These are phyloP conservation scores for Penicillium sp. DNA, from an alignment of 2,329 filamentous ascomycete species.

Conservation along the genomic window DNA sequence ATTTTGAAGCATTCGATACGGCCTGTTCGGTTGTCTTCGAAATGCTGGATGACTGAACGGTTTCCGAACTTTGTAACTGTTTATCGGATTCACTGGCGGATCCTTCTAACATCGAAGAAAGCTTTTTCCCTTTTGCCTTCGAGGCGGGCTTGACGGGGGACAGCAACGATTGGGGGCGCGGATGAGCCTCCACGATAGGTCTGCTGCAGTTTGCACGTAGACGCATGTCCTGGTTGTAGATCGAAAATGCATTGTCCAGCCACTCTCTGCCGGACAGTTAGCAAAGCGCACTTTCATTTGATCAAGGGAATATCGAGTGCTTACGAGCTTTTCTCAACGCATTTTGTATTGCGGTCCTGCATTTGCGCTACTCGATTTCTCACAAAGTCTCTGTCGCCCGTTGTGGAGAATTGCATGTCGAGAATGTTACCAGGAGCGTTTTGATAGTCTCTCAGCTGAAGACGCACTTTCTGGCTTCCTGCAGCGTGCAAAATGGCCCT, in stretches of 20 bases:
- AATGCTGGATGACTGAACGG: neutral
- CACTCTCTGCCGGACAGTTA: conserved; percentile 22
- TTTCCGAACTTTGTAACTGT: neutral
- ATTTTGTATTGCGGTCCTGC: conserved; percentile 8
- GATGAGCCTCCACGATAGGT: conserved; percentile 8
- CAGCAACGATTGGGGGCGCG: conserved; percentile 1
- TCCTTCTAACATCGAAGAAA: conserved; percentile 27
- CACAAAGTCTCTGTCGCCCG: neutral
- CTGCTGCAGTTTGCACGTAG: conserved; percentile 11
- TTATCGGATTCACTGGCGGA: conserved; percentile 10
- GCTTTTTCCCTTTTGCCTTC: conserved; percentile 21
- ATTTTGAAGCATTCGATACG: neutral
- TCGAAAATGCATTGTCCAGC: conserved; percentile 30
- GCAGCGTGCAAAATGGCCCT: conserved; percentile 10
- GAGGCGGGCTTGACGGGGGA: conserved; percentile 4
- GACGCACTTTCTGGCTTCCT: conserved; percentile 18
- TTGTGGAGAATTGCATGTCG: conserved; percentile 26
- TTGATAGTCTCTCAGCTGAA: conserved; percentile 20
- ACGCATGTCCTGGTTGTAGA: conserved; percentile 6
- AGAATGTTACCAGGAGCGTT: conserved; percentile 14
- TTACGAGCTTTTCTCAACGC: conserved; percentile 15
- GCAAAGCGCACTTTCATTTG: too few species aligned
- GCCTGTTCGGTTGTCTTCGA: conserved; percentile 4
- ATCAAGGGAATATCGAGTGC: too few species aligned
- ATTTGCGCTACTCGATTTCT: neutral